Evolutionary conservation across 352 stramenopile genomes (phyloP).

Genomic region (Blastocystis sp.): DNA sequence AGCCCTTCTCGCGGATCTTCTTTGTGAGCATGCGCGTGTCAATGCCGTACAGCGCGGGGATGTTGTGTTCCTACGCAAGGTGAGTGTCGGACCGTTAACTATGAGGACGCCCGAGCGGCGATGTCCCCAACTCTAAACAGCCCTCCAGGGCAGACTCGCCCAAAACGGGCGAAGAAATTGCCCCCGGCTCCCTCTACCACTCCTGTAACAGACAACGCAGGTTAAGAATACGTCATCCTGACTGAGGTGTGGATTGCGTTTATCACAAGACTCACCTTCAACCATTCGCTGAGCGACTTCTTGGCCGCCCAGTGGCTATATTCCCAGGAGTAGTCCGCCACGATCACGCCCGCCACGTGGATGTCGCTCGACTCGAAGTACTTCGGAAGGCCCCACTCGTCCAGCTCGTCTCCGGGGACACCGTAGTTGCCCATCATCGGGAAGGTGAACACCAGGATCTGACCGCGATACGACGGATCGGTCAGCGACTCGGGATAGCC

Average conservation of each 20-base stretch:
- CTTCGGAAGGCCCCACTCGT: constrained; percentile 88
- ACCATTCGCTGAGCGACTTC: constrained; percentile 82
- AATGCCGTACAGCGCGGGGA: constrained; percentile 91
- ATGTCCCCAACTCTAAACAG: constrained; percentile 49
- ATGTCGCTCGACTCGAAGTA: constrained; percentile 92
- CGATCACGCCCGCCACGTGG: constrained; percentile 92
- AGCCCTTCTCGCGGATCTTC: constrained; percentile 90
- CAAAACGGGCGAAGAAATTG: constrained; percentile 41
- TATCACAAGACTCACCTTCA: constrained; percentile 70
- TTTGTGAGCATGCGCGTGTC: constrained; percentile 97
- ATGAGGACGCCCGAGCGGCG: constrained; percentile 1
- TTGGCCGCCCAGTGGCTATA: constrained; percentile 91
- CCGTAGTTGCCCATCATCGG: constrained; percentile 97
- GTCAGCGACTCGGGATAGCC: constrained; percentile 95
- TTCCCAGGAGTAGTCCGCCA: constrained; percentile 91
- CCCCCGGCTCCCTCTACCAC: constrained; percentile 36
- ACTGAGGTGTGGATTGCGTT: constrained; percentile 57
- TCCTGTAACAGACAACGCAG: constrained; percentile 67
- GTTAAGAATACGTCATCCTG: constrained; percentile 38
- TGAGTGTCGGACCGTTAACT: constrained; percentile 58
- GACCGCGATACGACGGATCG: constrained; percentile 92
- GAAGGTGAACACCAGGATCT: constrained; percentile 93
- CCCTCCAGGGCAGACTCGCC: not conserved
- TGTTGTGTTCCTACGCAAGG: constrained; percentile 80
- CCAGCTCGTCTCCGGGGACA: constrained; percentile 84